These are phyloP conservation scores for Aurantiochytrium sp. DNA, from an alignment of 108 stramenopile genomes.

Conservation along the genomic window DNA sequence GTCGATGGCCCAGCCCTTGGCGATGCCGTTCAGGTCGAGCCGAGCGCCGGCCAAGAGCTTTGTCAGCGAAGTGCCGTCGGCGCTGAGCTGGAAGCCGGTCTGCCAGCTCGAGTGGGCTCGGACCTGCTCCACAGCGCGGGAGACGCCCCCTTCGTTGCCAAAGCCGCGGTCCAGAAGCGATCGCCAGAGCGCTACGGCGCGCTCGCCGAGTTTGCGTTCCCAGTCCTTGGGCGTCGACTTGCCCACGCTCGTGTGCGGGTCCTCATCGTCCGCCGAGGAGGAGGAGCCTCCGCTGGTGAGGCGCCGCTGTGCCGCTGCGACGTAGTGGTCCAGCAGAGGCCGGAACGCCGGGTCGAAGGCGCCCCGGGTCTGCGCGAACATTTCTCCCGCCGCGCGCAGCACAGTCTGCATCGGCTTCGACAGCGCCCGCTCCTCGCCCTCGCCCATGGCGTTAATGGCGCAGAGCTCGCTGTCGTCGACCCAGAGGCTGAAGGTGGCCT, in stretches of 20 bases:
- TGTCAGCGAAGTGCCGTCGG: constrained; percentile 27
- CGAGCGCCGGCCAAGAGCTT: constrained; percentile 47
- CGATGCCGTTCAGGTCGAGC: constrained; percentile 53
- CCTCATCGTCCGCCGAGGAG: neutral
- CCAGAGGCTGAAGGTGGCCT: constrained; percentile 41
- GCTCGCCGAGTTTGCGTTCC: constrained; percentile 36
- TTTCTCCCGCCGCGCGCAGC: constrained; percentile 41
- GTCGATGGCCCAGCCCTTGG: constrained; percentile 56
- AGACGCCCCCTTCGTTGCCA: constrained; percentile 38
- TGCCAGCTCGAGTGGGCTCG: constrained; percentile 44
- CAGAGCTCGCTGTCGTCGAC: constrained; percentile 48
- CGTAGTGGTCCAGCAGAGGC: constrained; percentile 50
- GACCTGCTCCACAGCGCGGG: constrained; percentile 37
- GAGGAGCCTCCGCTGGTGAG: neutral
- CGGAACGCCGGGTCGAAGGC: constrained; percentile 48
- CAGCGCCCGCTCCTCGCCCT: constrained; percentile 38
- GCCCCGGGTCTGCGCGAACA: constrained; percentile 47
- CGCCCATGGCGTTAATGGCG: constrained; percentile 34
- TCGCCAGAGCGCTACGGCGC: constrained; percentile 41
- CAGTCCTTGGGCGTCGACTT: neutral
- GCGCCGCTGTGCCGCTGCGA: constrained; percentile 23
- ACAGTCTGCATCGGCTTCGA: constrained; percentile 43
- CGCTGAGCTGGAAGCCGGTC: constrained; percentile 41
- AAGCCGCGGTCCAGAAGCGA: constrained; percentile 40
- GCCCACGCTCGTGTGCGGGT: neutral